Evolutionary conservation across 2,329 filamentous ascomycete genomes (phyloP).

Genomic region (Alternaria sp.): DNA sequence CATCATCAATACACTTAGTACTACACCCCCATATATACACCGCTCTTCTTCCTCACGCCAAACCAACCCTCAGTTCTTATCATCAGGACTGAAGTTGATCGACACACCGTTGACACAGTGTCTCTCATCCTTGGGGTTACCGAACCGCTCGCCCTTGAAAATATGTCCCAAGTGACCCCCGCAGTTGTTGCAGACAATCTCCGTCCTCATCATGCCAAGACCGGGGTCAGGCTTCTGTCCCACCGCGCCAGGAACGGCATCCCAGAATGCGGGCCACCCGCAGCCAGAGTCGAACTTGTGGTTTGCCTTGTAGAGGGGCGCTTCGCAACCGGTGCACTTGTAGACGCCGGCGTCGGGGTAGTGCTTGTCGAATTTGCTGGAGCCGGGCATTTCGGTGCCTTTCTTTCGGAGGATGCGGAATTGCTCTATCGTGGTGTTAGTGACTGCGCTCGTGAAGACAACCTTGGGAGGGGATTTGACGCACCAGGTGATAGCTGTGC

Average conservation of each 20-base stretch:
- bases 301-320: constrained; percentile 88
- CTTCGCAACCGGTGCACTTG: constrained; percentile 82
- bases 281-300: constrained; percentile 98
- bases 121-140: constrained; percentile 89
- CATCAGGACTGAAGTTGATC: constrained; percentile 80
- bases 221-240: constrained; percentile 77
- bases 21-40: constrained; percentile 7
- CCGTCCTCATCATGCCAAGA: constrained; percentile 83
- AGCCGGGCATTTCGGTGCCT: constrained; percentile 82
- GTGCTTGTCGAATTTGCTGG: constrained; percentile 89
- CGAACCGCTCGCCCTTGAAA: constrained; percentile 85
- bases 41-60: too few species aligned
- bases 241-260: constrained; percentile 90
- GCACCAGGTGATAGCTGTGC: constrained; percentile 77
- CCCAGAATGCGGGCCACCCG: constrained; percentile 98
- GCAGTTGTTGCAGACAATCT: constrained; percentile 95
- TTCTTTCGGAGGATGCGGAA: constrained; percentile 92
- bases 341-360: constrained; percentile 78
- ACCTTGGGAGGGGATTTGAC: constrained; percentile 15
- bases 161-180: constrained; percentile 92
- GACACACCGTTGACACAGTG: constrained; percentile 97
- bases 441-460: not conserved
- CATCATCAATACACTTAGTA: constrained; percentile 4
- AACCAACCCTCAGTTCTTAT: constrained; percentile 57
- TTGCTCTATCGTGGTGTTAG: constrained; percentile 69